A percentile compares a stretch with the other conserved stretches of the same genome.
Evolutionary conservation across 2,329 filamentous ascomycete species (phyloP).

Genomic region (Xylaria arbuscula): DNA sequence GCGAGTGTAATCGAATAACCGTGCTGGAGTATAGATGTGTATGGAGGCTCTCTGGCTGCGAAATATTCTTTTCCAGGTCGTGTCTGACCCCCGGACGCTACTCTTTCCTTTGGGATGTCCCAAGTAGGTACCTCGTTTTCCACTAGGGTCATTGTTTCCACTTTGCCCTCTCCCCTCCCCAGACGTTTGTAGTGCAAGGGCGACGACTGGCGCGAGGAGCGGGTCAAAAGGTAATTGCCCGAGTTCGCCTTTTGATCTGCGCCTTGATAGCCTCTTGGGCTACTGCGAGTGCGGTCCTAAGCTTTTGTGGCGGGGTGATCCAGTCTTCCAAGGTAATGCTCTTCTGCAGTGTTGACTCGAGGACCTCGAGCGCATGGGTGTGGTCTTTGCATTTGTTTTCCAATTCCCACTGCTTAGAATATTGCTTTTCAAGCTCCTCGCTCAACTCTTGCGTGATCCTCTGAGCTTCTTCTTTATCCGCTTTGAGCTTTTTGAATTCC

Average conservation of each 20-base stretch:
- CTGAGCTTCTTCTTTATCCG: not conserved
- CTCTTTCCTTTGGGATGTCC: too few species aligned
- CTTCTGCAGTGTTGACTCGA: slow-evolving; percentile 2
- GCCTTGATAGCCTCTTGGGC: slow-evolving; percentile 2
- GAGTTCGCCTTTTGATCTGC: not conserved
- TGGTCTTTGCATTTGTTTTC: slow-evolving; percentile 12
- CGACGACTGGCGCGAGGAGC: too few species aligned
- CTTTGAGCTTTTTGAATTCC: not conserved
- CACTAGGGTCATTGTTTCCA: too few species aligned
- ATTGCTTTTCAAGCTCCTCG: slow-evolving; percentile 1
- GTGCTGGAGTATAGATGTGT: too few species aligned
- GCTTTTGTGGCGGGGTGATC: slow-evolving; percentile 11
- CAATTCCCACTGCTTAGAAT: slow-evolving; percentile 3
- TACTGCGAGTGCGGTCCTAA: slow-evolving; percentile 9
- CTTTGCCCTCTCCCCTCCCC: too few species aligned
- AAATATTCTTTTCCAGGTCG: too few species aligned
- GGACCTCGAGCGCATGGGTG: not conserved
- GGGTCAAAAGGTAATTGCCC: slow-evolving; percentile 6
- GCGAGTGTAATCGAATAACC: too few species aligned
- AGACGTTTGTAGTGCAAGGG: too few species aligned
- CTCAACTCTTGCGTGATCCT: not conserved
- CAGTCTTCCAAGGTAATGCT: slow-evolving; percentile 22
- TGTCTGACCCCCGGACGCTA: too few species aligned
- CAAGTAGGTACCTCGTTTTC: too few species aligned
- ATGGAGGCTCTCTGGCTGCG: too few species aligned